These are phyloP conservation scores for Carex scoparia DNA, from an alignment of 176 grass and related monocot genomes.

Conservation along the genomic window DNA sequence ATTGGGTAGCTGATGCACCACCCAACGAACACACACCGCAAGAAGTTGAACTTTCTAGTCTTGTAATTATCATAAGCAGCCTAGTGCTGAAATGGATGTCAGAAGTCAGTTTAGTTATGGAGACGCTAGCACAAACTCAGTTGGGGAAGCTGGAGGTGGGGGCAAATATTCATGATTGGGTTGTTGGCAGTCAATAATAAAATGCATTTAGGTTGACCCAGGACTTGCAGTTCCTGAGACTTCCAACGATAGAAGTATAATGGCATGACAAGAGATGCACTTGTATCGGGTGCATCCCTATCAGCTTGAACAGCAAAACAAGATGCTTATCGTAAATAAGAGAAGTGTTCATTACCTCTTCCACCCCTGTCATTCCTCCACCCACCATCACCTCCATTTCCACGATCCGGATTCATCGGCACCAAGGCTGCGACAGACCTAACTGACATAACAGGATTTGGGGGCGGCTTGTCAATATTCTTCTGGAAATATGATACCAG, in stretches of 20 bases:
- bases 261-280: neutral
- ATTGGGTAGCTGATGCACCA: too few species aligned
- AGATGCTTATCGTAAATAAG: neutral
- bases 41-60: too few species aligned
- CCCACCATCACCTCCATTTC: conserved; percentile 44
- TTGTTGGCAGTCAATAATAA: neutral
- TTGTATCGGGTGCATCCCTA: neutral
- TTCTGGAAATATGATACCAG: conserved; percentile 90
- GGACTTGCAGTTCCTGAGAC: neutral
- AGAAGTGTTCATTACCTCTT: conserved; percentile 32
- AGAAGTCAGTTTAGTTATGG: neutral
- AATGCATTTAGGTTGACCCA: neutral
- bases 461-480: conserved; percentile 82
- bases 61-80: too few species aligned
- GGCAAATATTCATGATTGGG: neutral
- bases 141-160: neutral
- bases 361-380: conserved; percentile 51
- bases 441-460: conserved; percentile 49
- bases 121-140: neutral
- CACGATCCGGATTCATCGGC: conserved; percentile 61
- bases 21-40: too few species aligned
- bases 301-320: neutral
- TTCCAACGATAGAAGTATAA: neutral
- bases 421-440: conserved; percentile 79
- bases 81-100: neutral